Conservation (phyloP, 164 flowering plant species). For the Tetracentron sinense region DNA sequence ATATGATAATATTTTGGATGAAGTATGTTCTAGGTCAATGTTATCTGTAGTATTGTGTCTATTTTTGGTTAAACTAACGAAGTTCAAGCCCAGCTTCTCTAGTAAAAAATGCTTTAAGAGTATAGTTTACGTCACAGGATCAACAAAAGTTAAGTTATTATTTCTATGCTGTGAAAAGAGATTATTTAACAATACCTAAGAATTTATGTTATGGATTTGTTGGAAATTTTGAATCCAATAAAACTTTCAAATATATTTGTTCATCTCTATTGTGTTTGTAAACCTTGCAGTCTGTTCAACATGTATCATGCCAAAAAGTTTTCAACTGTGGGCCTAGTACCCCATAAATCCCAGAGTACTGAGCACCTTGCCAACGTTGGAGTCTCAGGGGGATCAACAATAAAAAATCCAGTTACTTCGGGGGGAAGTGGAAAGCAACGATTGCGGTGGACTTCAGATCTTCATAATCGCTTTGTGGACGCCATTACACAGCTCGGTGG, state of each 20-base stretch:
- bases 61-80: too few relatives aligned
- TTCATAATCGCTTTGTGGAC: slow-evolving; percentile 68
- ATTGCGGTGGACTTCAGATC: slow-evolving; percentile 64
- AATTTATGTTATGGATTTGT: background rate
- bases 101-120: background rate
- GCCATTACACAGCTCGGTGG: slow-evolving; percentile 74
- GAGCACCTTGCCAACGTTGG: slow-evolving; percentile 37
- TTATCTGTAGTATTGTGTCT: too few relatives aligned
- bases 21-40: too few relatives aligned
- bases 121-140: too few relatives aligned
- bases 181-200: too few relatives aligned
- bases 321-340: slow-evolving; percentile 41
- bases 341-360: slow-evolving; percentile 40
- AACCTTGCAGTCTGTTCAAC: slow-evolving; percentile 20
- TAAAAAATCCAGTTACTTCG: slow-evolving; percentile 33
- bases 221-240: background rate
- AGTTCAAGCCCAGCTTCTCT: background rate
- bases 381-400: slow-evolving; percentile 24
- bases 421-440: slow-evolving; percentile 60
- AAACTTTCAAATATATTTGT: background rate
- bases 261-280: too few relatives aligned
- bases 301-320: slow-evolving; percentile 61
- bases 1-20: too few relatives aligned
- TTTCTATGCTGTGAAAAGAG: too few relatives aligned
- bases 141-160: too few relatives aligned